Evolutionary conservation across 768 basidiomycete genomes (phyloP).

Genomic region (Punctularia strigosozonata): DNA sequence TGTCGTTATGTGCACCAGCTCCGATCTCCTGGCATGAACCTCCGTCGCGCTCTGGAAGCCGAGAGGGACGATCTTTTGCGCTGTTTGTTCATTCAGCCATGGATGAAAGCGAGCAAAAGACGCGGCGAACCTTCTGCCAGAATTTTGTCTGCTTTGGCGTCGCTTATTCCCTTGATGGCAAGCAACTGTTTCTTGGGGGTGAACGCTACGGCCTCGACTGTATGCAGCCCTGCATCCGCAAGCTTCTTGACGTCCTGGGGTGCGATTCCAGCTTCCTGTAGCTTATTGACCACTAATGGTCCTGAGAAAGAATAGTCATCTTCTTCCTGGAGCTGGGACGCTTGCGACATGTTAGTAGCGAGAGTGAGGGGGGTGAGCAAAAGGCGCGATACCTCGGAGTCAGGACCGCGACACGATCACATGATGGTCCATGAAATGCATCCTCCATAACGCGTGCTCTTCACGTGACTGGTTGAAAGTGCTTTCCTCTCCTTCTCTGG

Average conservation of each 20-base stretch:
- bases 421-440: no score
- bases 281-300: conserved; percentile 75
- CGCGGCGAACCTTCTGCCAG: conserved; percentile 61
- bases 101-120: neutral
- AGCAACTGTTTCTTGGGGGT: conserved; percentile 90
- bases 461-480: no score
- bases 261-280: conserved; percentile 82
- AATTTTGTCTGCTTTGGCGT: conserved; percentile 96
- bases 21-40: conserved; percentile 88
- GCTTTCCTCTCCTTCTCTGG: no score
- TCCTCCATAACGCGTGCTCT: no score
- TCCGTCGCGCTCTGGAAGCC: conserved; percentile 98
- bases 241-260: conserved; percentile 93
- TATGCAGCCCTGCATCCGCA: conserved; percentile 81
- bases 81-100: conserved; percentile 35
- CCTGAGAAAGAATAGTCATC: conserved; percentile 52
- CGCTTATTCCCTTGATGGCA: conserved; percentile 92
- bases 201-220: conserved; percentile 92
- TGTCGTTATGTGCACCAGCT: conserved; percentile 93
- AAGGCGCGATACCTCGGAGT: no score
- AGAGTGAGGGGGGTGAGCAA: no score
- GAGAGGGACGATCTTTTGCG: conserved; percentile 90
- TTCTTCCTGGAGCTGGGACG: conserved; percentile 35
- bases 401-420: no score
- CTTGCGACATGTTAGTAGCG: conserved; percentile 43